Base-by-base conservation (phyloP, 2,329 filamentous ascomycete species). In the Pseudocercospora ulei region DNA sequence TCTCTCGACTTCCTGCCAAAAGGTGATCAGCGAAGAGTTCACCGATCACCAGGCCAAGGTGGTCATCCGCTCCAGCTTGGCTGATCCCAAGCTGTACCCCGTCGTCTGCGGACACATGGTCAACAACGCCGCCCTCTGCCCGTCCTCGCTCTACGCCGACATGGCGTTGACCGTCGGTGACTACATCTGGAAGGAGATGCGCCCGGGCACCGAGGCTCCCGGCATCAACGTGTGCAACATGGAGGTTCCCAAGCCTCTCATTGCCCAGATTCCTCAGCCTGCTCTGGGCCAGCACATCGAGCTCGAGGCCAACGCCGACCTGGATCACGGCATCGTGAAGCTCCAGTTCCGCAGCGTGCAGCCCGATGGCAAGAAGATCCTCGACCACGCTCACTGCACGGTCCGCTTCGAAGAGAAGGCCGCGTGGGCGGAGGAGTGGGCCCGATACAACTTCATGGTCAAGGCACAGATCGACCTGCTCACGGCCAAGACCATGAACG, bases 201-300 rank as follows among this genome's bases (percentile, higher is more conserved):
- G 70, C 5, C 76, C 77, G 2, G 69, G 71, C 12, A 61, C 65
- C 5, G 65, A 70, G 35, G 66, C 71, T 19, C 66, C 77, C 12
- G 75, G 73, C 13, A 65, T 76, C 49, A 80, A 83, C 48, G 73
- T 84, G 12, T 68, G 68, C 47, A 66, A 76, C 33, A 76, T 85
- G 66, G 74, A 80, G 56, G 78, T 82, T 1, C 70, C 70, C 35
- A 82, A 83, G 67, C 75, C 79, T 20, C 65, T 87, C 43, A 80
- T 86, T 44, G 70, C 68, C 1, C 65, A 69, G 47, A 62, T 67
- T 39, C 66, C 66, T 16, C 56, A 66, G 44, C 65, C 68, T 16
- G 52, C 63, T 23, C 61, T 63, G 34, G 68, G 67, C 22, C 78
- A 82, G 56, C 69, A 79, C 36, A 61, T 82, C 18, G 70, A 73